Evolutionary conservation across 2,329 filamentous ascomycete species (phyloP), one percentile per base, ranked within the genome.

Genomic region (Dactylellina drechsleri): DNA sequence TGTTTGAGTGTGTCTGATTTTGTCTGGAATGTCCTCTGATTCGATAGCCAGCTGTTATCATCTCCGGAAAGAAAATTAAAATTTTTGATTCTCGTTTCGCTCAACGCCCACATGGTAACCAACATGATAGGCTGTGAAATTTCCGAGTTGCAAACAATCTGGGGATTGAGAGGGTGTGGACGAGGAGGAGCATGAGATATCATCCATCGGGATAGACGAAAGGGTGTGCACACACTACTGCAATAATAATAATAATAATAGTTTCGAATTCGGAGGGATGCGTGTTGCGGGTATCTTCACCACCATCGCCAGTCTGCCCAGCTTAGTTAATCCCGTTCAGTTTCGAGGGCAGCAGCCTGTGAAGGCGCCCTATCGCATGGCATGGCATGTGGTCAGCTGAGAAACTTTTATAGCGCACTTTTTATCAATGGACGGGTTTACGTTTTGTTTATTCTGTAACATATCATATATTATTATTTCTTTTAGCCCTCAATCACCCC

Each of bases 91-190:
- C 45, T 36, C 16, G n/a, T 36, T 36, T 36, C 31, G 31, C 10
- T 23, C 10, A 36, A 36, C 31, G 59, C 41, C 57, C 66, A 70
- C 66, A 57, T 70, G 66, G 66, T 56, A 62, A 57, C 12, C 50
- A 43, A n/a, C 31, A 15, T 70, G 49, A 70, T 70, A 62, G 57
- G 66, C 49, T 62, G 58, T 31, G 53, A 70, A 57, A 41, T 40
- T 16, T 28, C 56, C 40, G 56, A 59, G 47, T 6, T 49, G 18
- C 56, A 59, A 23, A 47, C 43, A 47, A 47, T n/a, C 16, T 12
- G 43, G 16, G 15, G 36, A 57, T 41, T 5, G 20, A 7, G 61
- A 31, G 57, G 40, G 23, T 47, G 8, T 49, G 23, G 31, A 36
- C 31, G 31, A 36, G 16, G 56, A n/a, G 23, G 57, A 26, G 26